Evolutionary conservation across 768 basidiomycete species (phyloP), one percentile per base, ranked within the genome.

Genomic region (Xerocomellus amylosporus): DNA sequence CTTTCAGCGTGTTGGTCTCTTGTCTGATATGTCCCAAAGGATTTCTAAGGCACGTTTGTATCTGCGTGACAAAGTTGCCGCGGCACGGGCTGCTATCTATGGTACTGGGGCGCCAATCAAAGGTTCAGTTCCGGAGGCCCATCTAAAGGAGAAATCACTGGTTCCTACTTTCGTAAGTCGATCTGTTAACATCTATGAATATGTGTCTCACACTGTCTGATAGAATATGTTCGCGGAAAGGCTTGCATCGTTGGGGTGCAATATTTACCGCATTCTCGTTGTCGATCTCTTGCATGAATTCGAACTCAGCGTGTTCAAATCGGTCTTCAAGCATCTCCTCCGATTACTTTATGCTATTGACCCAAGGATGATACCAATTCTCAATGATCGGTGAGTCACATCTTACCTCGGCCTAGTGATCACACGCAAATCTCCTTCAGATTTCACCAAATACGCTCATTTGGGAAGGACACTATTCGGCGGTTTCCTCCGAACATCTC

Each of bases 241-340:
- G 0, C 54, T 74, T 2, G 43, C 44, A 2, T 19, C 50, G 3
- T 30, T 66, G 6, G 63, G 61, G 1, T 67, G 66, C 24, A 55
- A 73, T 34, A 19, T 69, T 3, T 73, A 56, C 43, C 20, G 1
- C 0, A 63, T 71, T 14, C 63, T 77, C 0, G 60, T 69, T 0
- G 61, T 66, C 0, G 74, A 79, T 46, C 57, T 78, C 14, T 41
- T 79, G 52, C 77, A 78, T 34, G 73, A 78, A 39, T 65, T 74
- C 31, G 74, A 78, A 46, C 58, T 77, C 0, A 76, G 78, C 0
- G 62, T 73, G 0, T 77, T 74, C 65, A 75, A 76, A 47, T 39
- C 54, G 0, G 26, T 77, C 0, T 68, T 78, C 30, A 66, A 56
- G 1, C 78, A 80, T 31, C 59, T 78, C 0, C 51, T 78, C 0